These are phyloP conservation scores for Chenopodium formosanum DNA, from an alignment of 148 eudicot genomes.

Conservation along the genomic window DNA sequence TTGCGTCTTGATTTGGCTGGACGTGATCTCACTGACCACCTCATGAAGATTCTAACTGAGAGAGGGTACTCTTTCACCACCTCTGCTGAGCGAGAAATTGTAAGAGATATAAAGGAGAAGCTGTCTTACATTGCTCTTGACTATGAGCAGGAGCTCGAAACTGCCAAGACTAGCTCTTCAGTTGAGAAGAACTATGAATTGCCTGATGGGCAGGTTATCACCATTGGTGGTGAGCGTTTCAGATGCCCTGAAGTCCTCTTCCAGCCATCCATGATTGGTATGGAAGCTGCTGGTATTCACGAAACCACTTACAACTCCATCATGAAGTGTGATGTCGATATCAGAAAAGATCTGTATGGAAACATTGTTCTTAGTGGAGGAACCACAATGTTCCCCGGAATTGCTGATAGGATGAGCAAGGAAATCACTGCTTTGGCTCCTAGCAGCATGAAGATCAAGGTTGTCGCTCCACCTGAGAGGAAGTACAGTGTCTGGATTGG, in stretches of 20 bases:
- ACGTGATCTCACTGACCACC: conserved; percentile 56
- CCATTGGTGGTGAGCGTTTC: conserved; percentile 67
- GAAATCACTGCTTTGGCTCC: conserved; percentile 65
- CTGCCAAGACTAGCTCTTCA: conserved; percentile 59
- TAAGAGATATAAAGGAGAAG: conserved; percentile 62
- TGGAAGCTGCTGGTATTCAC: conserved; percentile 60
- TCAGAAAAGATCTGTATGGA: conserved; percentile 48
- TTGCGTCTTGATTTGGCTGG: conserved; percentile 61
- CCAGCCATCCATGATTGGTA: conserved; percentile 70
- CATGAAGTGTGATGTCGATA: conserved; percentile 53
- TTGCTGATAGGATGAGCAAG: conserved; percentile 61
- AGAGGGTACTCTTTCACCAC: conserved; percentile 58
- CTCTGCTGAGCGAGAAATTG: conserved; percentile 60
- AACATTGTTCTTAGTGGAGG: conserved; percentile 65
- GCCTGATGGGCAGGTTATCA: conserved; percentile 63
- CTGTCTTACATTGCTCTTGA: conserved; percentile 54
- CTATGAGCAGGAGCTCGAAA: conserved; percentile 56
- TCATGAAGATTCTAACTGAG: conserved; percentile 58
- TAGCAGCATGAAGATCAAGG: conserved; percentile 50
- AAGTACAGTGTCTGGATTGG: conserved; percentile 62
- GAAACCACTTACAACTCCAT: conserved; percentile 53
- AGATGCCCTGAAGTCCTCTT: conserved; percentile 69
- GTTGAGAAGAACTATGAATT: conserved; percentile 64
- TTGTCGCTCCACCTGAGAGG: conserved; percentile 55
- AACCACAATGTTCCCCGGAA: conserved; percentile 59